Evolutionary conservation across 2,329 filamentous ascomycete genomes (phyloP).

Genomic region (Furcasterigmium sp.): DNA sequence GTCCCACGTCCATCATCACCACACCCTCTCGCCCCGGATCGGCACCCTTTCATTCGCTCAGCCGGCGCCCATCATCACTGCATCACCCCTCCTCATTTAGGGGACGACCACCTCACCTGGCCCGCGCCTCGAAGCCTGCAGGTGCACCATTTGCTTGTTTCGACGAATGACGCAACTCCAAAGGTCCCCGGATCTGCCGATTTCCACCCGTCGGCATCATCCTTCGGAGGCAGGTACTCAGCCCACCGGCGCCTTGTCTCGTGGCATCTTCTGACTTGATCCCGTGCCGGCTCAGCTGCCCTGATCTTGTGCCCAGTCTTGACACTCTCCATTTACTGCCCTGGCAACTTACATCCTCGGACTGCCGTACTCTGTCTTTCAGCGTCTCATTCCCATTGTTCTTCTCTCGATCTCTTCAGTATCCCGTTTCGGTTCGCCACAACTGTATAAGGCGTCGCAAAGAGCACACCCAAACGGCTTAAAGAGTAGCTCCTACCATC

Average conservation of each 20-base stretch:
- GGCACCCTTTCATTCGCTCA: neutral
- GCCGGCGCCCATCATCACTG: neutral
- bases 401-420: too few relatives aligned
- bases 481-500: too few relatives aligned
- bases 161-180: slow-evolving; percentile 1
- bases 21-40: neutral
- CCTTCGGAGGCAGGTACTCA: neutral
- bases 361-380: too few relatives aligned
- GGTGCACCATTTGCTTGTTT: neutral
- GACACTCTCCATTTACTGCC: too few relatives aligned
- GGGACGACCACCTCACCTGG: neutral
- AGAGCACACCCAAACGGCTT: too few relatives aligned
- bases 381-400: too few relatives aligned
- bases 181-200: neutral
- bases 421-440: too few relatives aligned
- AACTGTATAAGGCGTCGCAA: too few relatives aligned
- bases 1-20: neutral
- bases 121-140: neutral
- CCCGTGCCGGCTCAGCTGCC: slow-evolving; percentile 10
- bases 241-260: slow-evolving; percentile 7
- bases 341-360: too few relatives aligned
- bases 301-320: neutral
- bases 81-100: neutral
- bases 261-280: slow-evolving; percentile 15
- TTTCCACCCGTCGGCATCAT: neutral